These are phyloP conservation scores for Chondrostereum purpureum DNA, from an alignment of 1,284 basidiomycete species.

Conservation along the genomic window DNA sequence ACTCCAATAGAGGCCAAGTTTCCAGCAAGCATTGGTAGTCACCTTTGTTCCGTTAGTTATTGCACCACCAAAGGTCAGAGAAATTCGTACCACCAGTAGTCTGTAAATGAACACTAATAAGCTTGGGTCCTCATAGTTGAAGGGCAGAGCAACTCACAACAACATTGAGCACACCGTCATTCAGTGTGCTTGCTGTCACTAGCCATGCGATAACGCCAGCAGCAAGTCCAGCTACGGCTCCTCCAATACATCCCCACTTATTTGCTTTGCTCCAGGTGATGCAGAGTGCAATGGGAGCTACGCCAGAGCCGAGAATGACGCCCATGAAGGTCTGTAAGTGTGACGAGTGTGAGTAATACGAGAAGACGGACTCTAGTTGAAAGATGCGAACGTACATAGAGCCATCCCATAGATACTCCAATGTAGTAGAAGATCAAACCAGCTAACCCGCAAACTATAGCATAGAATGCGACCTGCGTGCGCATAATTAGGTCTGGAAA, in stretches of 20 bases:
- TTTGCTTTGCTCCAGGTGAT: slow-evolving; percentile 83
- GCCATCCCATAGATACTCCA: slow-evolving; percentile 86
- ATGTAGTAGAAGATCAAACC: slow-evolving; percentile 87
- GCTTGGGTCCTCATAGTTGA: too few relatives aligned
- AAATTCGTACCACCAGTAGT: slow-evolving; percentile 40
- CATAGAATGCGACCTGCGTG: slow-evolving; percentile 61
- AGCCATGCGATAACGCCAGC: slow-evolving; percentile 79
- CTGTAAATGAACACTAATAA: slow-evolving; percentile 20
- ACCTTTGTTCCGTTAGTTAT: slow-evolving; percentile 35
- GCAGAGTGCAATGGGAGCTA: slow-evolving; percentile 80
- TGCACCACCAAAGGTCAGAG: slow-evolving; percentile 4
- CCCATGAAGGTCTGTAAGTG: slow-evolving; percentile 68
- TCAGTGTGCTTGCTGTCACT: slow-evolving; percentile 69
- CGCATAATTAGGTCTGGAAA: slow-evolving; percentile 16
- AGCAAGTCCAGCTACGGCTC: slow-evolving; percentile 64
- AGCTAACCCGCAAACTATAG: slow-evolving; percentile 73
- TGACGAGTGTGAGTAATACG: slow-evolving; percentile 5
- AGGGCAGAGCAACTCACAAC: slow-evolving; percentile 36
- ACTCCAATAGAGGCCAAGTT: slow-evolving; percentile 83
- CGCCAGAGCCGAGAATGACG: slow-evolving; percentile 78
- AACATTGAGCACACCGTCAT: slow-evolving; percentile 70
- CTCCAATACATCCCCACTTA: slow-evolving; percentile 71
- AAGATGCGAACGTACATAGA: slow-evolving; percentile 50
- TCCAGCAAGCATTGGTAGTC: slow-evolving; percentile 81
- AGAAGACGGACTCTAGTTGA: not conserved